A percentile compares a stretch with the other conserved stretches of the same genome.
Conservation (phyloP, 1,284 basidiomycete genomes). For the Naganishia cerealis region DNA sequence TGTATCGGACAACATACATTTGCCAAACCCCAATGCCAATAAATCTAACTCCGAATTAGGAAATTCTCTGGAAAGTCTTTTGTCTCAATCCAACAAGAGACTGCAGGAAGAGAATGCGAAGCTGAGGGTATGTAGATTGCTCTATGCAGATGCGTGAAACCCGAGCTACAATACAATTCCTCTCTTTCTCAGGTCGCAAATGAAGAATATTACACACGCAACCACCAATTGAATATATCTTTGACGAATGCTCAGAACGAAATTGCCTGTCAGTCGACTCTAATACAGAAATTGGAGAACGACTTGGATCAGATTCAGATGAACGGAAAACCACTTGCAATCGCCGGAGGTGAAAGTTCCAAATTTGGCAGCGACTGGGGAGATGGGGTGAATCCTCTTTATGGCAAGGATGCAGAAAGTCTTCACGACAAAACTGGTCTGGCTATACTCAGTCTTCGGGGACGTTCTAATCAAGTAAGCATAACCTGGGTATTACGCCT, state of each 20-base stretch:
- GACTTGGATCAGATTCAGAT: slow-evolving; percentile 80
- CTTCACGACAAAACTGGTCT: background rate
- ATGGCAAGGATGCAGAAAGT: background rate
- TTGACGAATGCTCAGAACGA: slow-evolving; percentile 65
- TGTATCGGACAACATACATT: slow-evolving; percentile 59
- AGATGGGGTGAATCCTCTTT: background rate
- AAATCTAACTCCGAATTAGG: slow-evolving; percentile 72
- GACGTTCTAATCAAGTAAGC: background rate
- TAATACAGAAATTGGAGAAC: slow-evolving; percentile 88
- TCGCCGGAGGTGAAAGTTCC: background rate
- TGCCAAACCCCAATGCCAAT: slow-evolving; percentile 82
- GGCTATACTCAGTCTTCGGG: background rate
- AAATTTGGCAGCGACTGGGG: background rate
- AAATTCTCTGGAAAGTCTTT: slow-evolving; percentile 81
- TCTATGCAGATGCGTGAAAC: background rate
- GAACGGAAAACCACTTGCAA: background rate
- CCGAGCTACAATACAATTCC: background rate
- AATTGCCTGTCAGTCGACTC: slow-evolving; percentile 69
- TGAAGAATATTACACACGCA: slow-evolving; percentile 70
- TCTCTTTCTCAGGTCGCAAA: slow-evolving; percentile 67
- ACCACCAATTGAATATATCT: slow-evolving; percentile 63
- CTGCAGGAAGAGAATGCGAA: slow-evolving; percentile 92
- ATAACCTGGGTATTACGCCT: background rate
- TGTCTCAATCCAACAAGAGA: slow-evolving; percentile 89
- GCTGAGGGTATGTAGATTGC: slow-evolving; percentile 65